Conservation (phyloP, 805 yeast genomes). For the Myxozyma nipponensis region DNA sequence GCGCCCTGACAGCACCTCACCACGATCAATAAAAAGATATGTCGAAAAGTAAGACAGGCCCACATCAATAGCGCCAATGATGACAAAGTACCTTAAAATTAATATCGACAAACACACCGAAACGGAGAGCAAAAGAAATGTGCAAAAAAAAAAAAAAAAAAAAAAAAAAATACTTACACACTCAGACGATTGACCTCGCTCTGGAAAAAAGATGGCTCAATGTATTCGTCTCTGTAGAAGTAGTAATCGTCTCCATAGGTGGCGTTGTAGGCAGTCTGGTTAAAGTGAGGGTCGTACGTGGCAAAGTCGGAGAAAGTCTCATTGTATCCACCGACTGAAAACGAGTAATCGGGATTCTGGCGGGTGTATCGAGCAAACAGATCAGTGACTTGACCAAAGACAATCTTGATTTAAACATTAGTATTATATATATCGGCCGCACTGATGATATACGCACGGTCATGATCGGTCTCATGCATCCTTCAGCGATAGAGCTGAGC, state of each 20-base stretch:
- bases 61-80: slow-evolving; percentile 40
- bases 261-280: slow-evolving; percentile 4
- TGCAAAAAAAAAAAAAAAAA: slow-evolving; percentile 8
- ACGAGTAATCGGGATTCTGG: slow-evolving; percentile 32
- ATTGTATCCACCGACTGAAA: slow-evolving; percentile 34
- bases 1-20: slow-evolving; percentile 43
- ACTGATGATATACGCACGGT: slow-evolving; percentile 13
- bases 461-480: slow-evolving; percentile 40
- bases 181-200: slow-evolving; percentile 18
- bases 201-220: slow-evolving; percentile 21
- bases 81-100: slow-evolving; percentile 38
- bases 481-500: slow-evolving; percentile 37
- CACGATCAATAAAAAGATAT: slow-evolving; percentile 39
- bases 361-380: slow-evolving; percentile 33
- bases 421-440: neutral
- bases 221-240: slow-evolving; percentile 9
- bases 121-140: slow-evolving; percentile 10
- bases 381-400: slow-evolving; percentile 42
- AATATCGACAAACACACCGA: slow-evolving; percentile 13
- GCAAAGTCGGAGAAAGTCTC: slow-evolving; percentile 34
- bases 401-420: slow-evolving; percentile 38
- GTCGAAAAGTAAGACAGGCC: slow-evolving; percentile 35
- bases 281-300: slow-evolving; percentile 5
- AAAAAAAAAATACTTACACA: slow-evolving; percentile 28
- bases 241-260: slow-evolving; percentile 5